phyloP scores from a whole-genome alignment of 345 rosid genomes.

The Gossypium anomalum region DNA sequence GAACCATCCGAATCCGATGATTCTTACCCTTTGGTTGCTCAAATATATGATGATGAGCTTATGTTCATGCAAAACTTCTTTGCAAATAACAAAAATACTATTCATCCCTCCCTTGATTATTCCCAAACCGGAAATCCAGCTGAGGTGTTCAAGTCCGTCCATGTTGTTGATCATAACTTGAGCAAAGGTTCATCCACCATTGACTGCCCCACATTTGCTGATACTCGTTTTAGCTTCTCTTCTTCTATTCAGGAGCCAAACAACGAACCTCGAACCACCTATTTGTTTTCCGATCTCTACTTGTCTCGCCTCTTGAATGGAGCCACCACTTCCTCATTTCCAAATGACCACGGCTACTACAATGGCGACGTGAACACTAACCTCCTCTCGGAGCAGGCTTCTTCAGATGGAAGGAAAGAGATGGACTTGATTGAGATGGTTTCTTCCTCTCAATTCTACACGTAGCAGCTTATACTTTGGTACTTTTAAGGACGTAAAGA shows the following conservation, averaged over 20 bases:
- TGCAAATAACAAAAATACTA: constrained; percentile 27
- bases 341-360: constrained; percentile 9
- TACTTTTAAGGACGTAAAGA: not conserved
- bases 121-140: not conserved
- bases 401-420: constrained; percentile 41
- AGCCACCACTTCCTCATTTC: constrained; percentile 25
- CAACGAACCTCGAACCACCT: constrained; percentile 22
- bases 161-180: constrained; percentile 10
- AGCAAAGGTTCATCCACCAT: constrained; percentile 16
- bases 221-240: constrained; percentile 9
- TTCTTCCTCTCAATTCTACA: constrained; percentile 43
- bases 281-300: constrained; percentile 55
- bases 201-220: constrained; percentile 13
- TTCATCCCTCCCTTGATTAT: constrained; percentile 21
- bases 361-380: constrained; percentile 16
- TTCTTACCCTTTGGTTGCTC: constrained; percentile 27
- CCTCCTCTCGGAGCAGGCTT: constrained; percentile 24
- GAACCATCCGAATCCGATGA: constrained; percentile 24
- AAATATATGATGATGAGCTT: constrained; percentile 59
- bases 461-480: constrained; percentile 20
- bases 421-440: constrained; percentile 99
- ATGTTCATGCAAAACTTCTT: constrained; percentile 62
- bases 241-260: constrained; percentile 19
- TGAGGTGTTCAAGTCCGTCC: constrained; percentile 3
- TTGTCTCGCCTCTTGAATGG: constrained; percentile 56